A percentile compares a stretch with the other conserved stretches of the same genome.
Conservation (phyloP, 2,329 filamentous ascomycete species). For the Alternaria angustiovoidea region DNA sequence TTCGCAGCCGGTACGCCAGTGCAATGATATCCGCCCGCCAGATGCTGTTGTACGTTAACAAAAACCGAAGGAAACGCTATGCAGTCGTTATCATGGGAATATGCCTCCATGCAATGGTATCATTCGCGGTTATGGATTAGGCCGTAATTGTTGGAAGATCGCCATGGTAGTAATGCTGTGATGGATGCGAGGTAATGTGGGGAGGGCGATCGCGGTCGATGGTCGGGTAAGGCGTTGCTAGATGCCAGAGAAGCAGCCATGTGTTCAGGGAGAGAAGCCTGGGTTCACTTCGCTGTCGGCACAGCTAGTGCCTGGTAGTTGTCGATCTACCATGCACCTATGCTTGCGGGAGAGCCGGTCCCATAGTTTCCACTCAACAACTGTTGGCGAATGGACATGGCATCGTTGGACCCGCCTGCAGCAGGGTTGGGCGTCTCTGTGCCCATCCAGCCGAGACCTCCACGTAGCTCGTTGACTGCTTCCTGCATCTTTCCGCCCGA, state of each 20-base stretch:
- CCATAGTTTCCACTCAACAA: slow-evolving; percentile 66
- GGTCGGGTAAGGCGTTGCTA: background rate
- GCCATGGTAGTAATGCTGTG: slow-evolving; percentile 9
- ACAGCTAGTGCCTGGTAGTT: background rate
- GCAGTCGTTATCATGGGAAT: slow-evolving; percentile 45
- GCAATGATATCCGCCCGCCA: slow-evolving; percentile 24
- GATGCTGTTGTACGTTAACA: slow-evolving; percentile 37
- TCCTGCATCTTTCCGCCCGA: slow-evolving; percentile 82
- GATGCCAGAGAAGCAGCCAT: background rate
- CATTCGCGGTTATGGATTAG: slow-evolving; percentile 14
- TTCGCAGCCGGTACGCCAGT: slow-evolving; percentile 20
- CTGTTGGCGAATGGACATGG: slow-evolving; percentile 54
- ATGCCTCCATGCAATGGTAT: slow-evolving; percentile 31
- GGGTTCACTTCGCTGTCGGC: background rate
- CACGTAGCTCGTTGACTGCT: slow-evolving; percentile 79
- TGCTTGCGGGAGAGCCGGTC: slow-evolving; percentile 61
- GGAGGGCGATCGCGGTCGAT: background rate
- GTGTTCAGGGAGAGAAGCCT: background rate
- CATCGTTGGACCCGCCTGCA: slow-evolving; percentile 34
- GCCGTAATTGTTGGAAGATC: slow-evolving; percentile 17
- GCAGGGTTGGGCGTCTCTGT: slow-evolving; percentile 42
- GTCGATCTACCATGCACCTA: slow-evolving; percentile 62
- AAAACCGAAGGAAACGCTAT: slow-evolving; percentile 44
- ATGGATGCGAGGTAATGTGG: background rate
- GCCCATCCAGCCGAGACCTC: slow-evolving; percentile 81